A percentile compares a stretch with the other conserved stretches of the same genome.
Evolutionary conservation across 345 rosid genomes (phyloP).

Genomic region (Eucalyptus cloeziana): DNA sequence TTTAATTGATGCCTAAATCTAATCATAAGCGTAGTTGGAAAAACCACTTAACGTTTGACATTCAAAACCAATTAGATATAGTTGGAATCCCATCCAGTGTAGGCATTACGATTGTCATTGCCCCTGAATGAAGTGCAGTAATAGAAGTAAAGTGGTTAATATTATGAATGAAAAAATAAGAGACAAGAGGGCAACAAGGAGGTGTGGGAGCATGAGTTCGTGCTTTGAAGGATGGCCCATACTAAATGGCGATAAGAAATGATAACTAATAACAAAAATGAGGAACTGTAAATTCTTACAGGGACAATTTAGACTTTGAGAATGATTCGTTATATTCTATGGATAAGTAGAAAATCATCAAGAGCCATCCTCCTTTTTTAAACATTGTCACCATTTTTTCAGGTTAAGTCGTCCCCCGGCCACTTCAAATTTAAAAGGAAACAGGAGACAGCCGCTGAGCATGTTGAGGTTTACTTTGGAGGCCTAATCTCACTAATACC

Average conservation of each 20-base stretch:
- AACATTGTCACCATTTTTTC: neutral
- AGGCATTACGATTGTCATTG: neutral
- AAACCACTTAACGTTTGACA: neutral
- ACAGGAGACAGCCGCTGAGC: conserved; percentile 34
- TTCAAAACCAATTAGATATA: neutral
- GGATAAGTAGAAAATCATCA: neutral
- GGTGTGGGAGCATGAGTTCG: neutral
- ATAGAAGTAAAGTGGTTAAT: neutral
- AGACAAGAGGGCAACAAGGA: neutral
- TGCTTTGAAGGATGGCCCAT: neutral
- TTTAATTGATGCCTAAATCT: neutral
- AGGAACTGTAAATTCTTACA: neutral
- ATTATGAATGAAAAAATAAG: neutral
- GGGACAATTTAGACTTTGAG: neutral
- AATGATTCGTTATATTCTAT: neutral
- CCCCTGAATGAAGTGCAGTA: neutral
- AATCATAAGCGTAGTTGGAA: neutral
- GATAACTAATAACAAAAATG: neutral
- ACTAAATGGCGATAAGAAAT: neutral
- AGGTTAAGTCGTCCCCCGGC: conserved; percentile 55
- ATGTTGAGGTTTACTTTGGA: conserved; percentile 28
- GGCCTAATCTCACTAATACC: neutral
- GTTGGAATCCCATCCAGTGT: neutral
- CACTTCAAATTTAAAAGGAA: conserved; percentile 39
- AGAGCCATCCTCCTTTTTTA: neutral